phyloP scores from a whole-genome alignment of 179 eudicot species.

The Monotropa hypopitys region DNA sequence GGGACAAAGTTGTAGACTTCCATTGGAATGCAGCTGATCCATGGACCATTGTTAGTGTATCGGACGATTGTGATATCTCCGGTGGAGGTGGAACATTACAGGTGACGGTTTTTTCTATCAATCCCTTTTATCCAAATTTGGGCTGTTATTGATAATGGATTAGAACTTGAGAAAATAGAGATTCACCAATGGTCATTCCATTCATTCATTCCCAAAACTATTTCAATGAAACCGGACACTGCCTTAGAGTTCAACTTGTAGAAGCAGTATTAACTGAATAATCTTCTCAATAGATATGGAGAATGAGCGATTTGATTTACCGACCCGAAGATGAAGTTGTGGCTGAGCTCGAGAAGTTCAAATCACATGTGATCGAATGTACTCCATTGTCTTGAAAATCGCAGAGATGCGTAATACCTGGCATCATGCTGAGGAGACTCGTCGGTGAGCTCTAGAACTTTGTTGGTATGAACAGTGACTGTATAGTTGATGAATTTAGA shows the following conservation, averaged over 20 bases:
- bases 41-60: constrained; percentile 87
- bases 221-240: not conserved
- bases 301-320: constrained; percentile 85
- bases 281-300: constrained; percentile 60
- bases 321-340: constrained; percentile 83
- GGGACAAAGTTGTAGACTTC: constrained; percentile 87
- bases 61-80: constrained; percentile 69
- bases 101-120: constrained; percentile 25
- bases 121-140: not conserved
- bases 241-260: not conserved
- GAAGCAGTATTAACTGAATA: not conserved
- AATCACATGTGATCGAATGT: constrained; percentile 33
- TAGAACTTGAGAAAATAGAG: not conserved
- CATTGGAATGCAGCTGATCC: constrained; percentile 83
- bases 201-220: not conserved
- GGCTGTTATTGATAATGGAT: not conserved
- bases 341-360: constrained; percentile 75
- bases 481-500: not conserved
- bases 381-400: constrained; percentile 4
- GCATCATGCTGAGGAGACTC: not conserved
- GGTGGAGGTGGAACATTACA: constrained; percentile 93
- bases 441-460: not conserved
- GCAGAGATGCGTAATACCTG: not conserved
- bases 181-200: not conserved
- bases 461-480: not conserved